These are phyloP conservation scores for Oryza punctata DNA, from an alignment of 176 grass and related monocot genomes.

Conservation along the genomic window DNA sequence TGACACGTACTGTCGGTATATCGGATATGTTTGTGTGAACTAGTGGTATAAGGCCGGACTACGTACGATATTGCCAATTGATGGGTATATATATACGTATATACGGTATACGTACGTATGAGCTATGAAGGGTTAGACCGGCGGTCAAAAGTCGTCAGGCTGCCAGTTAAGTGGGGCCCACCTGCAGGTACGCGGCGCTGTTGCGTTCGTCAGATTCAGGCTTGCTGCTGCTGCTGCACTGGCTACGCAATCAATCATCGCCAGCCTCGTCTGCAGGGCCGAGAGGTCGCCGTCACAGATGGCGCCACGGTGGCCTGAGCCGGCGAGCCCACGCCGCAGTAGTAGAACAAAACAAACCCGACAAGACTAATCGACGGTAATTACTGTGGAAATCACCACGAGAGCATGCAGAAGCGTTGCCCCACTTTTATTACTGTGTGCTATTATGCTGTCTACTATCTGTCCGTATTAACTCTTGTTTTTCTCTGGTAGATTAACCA, in stretches of 20 bases:
- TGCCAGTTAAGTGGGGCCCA: not conserved
- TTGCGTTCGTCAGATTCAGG: slow-evolving; percentile 19
- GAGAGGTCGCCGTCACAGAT: not conserved
- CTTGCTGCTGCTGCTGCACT: not conserved
- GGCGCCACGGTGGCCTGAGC: not conserved
- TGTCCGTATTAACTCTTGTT: not conserved
- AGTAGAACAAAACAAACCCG: not conserved
- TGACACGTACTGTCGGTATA: too few species aligned
- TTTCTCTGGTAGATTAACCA: not conserved
- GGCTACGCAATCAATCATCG: not conserved
- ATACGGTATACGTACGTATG: too few species aligned
- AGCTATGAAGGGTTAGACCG: too few species aligned
- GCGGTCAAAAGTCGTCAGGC: slow-evolving; percentile 20
- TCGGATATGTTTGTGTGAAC: too few species aligned
- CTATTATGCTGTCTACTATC: too few species aligned
- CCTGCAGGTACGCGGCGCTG: not conserved
- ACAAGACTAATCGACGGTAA: not conserved
- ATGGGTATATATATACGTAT: too few species aligned
- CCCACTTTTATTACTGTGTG: too few species aligned
- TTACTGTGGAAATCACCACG: not conserved
- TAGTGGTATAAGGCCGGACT: too few species aligned
- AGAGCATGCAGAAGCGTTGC: too few species aligned
- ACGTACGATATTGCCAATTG: too few species aligned
- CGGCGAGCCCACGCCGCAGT: not conserved
- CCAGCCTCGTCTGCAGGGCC: not conserved